A percentile compares a stretch with the other conserved stretches of the same genome.
phyloP scores from a whole-genome alignment of 306 rosid genomes.

The Betula pendula region DNA sequence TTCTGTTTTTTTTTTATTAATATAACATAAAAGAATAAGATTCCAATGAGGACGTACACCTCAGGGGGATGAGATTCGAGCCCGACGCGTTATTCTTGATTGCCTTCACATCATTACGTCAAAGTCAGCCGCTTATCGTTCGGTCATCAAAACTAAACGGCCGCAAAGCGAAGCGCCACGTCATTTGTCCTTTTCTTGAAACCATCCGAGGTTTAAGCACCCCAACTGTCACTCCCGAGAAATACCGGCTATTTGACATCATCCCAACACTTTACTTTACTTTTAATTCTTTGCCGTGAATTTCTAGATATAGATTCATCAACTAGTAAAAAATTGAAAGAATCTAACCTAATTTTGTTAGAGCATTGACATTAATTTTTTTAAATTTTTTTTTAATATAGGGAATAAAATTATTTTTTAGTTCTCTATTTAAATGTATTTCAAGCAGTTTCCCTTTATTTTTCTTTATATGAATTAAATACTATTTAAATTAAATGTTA shows the following conservation, averaged over 20 bases:
- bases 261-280: no score
- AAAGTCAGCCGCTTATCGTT: slow-evolving; percentile 33
- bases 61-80: neutral
- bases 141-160: slow-evolving; percentile 20
- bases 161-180: slow-evolving; percentile 33
- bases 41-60: neutral
- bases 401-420: no score
- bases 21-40: neutral
- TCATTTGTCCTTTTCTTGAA: slow-evolving; percentile 1
- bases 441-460: no score
- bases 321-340: no score
- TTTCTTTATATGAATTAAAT: no score
- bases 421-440: no score
- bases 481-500: no score
- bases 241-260: slow-evolving; percentile 12
- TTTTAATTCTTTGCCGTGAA: no score
- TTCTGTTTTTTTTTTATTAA: neutral
- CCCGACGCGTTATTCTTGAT: neutral
- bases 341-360: no score
- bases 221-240: slow-evolving; percentile 11
- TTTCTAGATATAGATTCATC: no score
- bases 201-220: slow-evolving; percentile 37
- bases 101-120: neutral
- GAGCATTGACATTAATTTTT: no score
- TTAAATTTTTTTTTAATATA: no score